Percentiles rank a stretch among this genome's conserved stretches.
phyloP scores from a whole-genome alignment of 257 asterid species.

The Verbascum thapsus region DNA sequence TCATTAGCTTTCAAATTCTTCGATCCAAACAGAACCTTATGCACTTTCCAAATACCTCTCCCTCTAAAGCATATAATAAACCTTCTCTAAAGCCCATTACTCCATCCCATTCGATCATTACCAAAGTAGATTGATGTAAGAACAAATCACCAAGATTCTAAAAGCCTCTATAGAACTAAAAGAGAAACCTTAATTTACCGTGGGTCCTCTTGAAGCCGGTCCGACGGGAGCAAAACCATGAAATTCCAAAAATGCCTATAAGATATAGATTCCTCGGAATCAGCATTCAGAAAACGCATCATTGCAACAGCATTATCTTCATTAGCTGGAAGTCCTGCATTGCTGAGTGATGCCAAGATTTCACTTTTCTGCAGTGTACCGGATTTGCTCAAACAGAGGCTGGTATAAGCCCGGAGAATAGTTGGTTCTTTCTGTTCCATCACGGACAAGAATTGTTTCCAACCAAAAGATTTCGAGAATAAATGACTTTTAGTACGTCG shows the following conservation, averaged over 20 bases:
- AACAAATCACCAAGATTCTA: background rate
- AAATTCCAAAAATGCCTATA: conserved; percentile 96
- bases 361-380: conserved; percentile 95
- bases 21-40: too few relatives aligned
- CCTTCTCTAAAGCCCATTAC: too few relatives aligned
- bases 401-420: conserved; percentile 95
- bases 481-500: conserved; percentile 85
- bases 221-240: conserved; percentile 97
- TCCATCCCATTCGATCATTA: too few relatives aligned
- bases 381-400: conserved; percentile 96
- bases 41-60: too few relatives aligned
- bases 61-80: too few relatives aligned
- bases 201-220: conserved; percentile 97
- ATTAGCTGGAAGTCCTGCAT: conserved; percentile 97
- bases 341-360: conserved; percentile 78
- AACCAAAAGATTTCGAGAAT: conserved; percentile 92
- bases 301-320: conserved; percentile 99
- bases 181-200: conserved; percentile 53
- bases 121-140: background rate
- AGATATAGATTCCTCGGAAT: conserved; percentile 90
- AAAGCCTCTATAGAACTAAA: conserved; percentile 7
- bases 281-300: conserved; percentile 97
- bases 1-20: too few relatives aligned
- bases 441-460: conserved; percentile 92
- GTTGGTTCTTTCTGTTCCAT: conserved; percentile 99